Evolutionary conservation across 2,329 filamentous ascomycete species (phyloP).

Genomic region (Whalleya microplaca): DNA sequence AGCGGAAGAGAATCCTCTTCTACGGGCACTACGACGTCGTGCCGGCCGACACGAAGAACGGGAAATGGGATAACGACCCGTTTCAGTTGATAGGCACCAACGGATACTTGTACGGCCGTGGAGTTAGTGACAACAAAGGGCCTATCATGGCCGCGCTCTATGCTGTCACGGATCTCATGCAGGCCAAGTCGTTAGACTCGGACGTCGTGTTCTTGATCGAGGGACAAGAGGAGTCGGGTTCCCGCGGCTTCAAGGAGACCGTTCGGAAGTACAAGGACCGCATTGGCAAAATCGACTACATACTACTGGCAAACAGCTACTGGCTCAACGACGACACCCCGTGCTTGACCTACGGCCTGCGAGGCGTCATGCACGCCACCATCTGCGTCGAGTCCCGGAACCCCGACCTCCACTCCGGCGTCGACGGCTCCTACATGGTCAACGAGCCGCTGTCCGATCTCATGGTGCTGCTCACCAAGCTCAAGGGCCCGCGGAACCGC

Average conservation of each 20-base stretch:
- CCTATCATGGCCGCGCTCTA: slow-evolving; percentile 93
- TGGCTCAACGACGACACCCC: slow-evolving; percentile 97
- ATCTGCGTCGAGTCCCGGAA: slow-evolving; percentile 83
- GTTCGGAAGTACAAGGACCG: slow-evolving; percentile 78
- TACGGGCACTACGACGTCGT: slow-evolving; percentile 99
- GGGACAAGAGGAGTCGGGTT: slow-evolving; percentile 94
- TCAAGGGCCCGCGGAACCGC: slow-evolving; percentile 80
- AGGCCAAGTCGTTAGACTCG: slow-evolving; percentile 80
- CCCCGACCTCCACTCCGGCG: slow-evolving; percentile 91
- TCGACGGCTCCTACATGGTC: slow-evolving; percentile 90
- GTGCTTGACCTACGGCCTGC: slow-evolving; percentile 90
- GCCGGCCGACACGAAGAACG: slow-evolving; percentile 78
- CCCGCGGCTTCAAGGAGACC: slow-evolving; percentile 84
- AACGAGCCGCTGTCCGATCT: slow-evolving; percentile 93
- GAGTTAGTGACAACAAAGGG: slow-evolving; percentile 97
- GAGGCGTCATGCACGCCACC: slow-evolving; percentile 92
- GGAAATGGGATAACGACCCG: slow-evolving; percentile 85
- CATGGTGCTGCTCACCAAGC: slow-evolving; percentile 76
- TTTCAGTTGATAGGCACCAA: slow-evolving; percentile 89
- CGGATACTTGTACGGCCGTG: slow-evolving; percentile 91
- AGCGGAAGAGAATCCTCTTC: slow-evolving; percentile 86
- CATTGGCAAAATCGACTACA: slow-evolving; percentile 92
- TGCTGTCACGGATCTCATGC: slow-evolving; percentile 85
- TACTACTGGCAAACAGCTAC: slow-evolving; percentile 95
- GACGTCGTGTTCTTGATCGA: slow-evolving; percentile 95